Evolutionary conservation across 208 protist genomes (phyloP), one percentile per base, ranked within the genome.

Genomic region (Porcisia hertigi): DNA sequence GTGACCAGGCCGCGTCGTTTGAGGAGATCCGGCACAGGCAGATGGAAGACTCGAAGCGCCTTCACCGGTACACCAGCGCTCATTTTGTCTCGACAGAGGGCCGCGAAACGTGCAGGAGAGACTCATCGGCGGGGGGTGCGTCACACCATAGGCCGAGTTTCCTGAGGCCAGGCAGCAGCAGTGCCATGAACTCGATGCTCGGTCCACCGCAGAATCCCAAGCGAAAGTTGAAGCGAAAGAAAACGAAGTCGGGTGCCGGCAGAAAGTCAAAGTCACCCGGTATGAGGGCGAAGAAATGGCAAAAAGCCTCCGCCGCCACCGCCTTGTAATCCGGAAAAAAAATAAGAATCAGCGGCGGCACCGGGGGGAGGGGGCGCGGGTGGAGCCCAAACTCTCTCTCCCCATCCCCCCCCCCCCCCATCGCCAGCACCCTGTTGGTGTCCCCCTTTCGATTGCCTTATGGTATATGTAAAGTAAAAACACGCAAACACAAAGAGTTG

Each of bases 1-100:
- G 83, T 49, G 62, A 72, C 16, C 77, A 86, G 30, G 74, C 85
- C 23, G 69, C 65, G 45, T 60, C 69, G 14, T 86, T 86, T 25
- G 54, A 74, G 7, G 47, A 53, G 0, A 75, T 49, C 18, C 49
- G 75, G 25, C 73, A 74, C 25, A 58, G 47, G 3, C 45, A 53
- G 9, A 62, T 58, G 34, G 82, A 79, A 30, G 64, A 57, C 16
- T 36, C 71, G 12, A 62, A 58, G 54, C 73, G 34, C 6, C 18
- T 74, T 3, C 36, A 73, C 41, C 82, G 73, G 14, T 70, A 80
- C 49, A 57, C 57, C 34, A 75, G 52, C 18, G 43, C 65, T 34
- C 53, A 80, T 54, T 84, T 84, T 53, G 45, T 83, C 39, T 12
- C 30, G 25, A 75, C 55, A 16, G 69, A 83, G 74, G 79, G 75